Evolutionary conservation across 1,139 yeast genomes (phyloP), one percentile per base, ranked within the genome.

Genomic region (Geotrichum australiense): DNA sequence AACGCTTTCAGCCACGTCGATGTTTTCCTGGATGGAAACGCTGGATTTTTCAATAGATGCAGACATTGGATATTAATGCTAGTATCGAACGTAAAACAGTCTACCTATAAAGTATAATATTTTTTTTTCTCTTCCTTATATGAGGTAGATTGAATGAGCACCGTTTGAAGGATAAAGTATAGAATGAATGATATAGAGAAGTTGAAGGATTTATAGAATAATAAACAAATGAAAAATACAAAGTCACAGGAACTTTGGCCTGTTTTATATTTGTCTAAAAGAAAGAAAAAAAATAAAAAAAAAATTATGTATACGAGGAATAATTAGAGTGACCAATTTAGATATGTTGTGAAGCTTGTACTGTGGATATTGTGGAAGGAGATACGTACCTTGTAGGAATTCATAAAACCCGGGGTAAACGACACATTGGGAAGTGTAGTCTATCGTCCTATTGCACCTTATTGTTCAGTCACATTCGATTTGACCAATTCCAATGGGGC

Each of bases 61-160:
- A 23, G 11, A 8, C 10, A 23, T 23, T 23, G 11, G 25, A 7
- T 23, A 23, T 23, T 23, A 8, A 8, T 23, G 7, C 11, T 23
- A 23, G 25, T 23, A 23, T 23, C 11, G 25, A 23, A 8, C 11
- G 7, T 8, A 23, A 23, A 23, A 8, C 7, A 23, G 7, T 23
- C 25, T 23, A 8, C 11, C 11, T 23, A 8, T n/a, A n/a, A n/a
- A n/a, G n/a, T n/a, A n/a, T n/a, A n/a, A n/a, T n/a, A n/a, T n/a
- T n/a, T n/a, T n/a, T n/a, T n/a, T n/a, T n/a, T n/a, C n/a, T 16
- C 24, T 38, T 12, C 36, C 41, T 23, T 24, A 26, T 27, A 10
- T 27, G 31, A 20, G 14, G 18, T 18, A n/a, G 18, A 27, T 27
- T 5, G 31, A 27, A 11, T 27, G 20, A 27, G 10, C 31, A 5